Evolutionary conservation across 306 rosid species (phyloP), one percentile per base, ranked within the genome.

Genomic region (Glycine soja): DNA sequence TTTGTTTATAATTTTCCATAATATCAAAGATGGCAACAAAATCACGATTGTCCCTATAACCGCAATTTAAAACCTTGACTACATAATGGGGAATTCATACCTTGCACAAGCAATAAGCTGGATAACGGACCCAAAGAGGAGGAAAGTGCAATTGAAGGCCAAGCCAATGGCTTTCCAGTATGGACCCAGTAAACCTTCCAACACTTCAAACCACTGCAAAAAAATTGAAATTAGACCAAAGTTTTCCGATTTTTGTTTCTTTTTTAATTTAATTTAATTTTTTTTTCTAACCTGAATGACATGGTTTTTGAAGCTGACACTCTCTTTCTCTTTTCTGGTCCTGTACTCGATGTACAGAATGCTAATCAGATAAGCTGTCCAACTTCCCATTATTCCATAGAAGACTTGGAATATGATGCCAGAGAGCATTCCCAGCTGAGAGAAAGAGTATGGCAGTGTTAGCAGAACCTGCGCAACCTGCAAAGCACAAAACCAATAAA

Each of bases 71-170:
- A 57, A 56, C 30, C 61, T 16, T 56, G 10, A n/a, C 24, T 56
- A 54, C 15, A 15, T 11, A 62, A 7, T 36, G 70, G 70, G 47
- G 48, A 54, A 69, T 68, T 52, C 63, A 65, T 19, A 95, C 99
- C 99, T 95, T 86, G 99, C 99, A 86, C 99, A 95, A 54, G 95
- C 99, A 47, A 95, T 95, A 24, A 95, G 97, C 86, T 95, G 99
- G 76, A 95, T 95, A 30, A 95, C 99, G 66, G 97, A 86, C 83
- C 99, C 99, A 77, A 88, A 91, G 80, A 95, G 97, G 70, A 95
- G 98, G 34, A 95, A 90, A 59, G 99, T 95, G 61, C 99, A 95
- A 78, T 91, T 95, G 93, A 95, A 95, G 52, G 97, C 99, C 77
- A 95, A 79, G 18, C 99, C 99, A 34, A 72, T 34, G 11, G 94